Evolutionary conservation across 768 basidiomycete species (phyloP).

Genomic region (Boletales sp.): DNA sequence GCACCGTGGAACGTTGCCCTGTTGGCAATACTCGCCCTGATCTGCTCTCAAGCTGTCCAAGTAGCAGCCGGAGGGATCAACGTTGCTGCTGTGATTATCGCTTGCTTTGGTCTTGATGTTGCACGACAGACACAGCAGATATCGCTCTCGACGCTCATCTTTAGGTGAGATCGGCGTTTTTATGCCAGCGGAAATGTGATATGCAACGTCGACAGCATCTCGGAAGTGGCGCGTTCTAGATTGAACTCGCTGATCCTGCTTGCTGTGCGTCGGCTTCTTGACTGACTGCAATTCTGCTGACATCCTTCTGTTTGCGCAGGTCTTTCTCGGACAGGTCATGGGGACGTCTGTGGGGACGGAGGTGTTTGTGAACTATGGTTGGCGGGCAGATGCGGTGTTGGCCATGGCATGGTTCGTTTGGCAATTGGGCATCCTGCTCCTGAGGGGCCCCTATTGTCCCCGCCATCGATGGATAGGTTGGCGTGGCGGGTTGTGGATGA

Average conservation of each 20-base stretch:
- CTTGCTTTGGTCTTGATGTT: slow-evolving; percentile 63
- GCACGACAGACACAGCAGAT: slow-evolving; percentile 69
- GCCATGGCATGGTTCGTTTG: slow-evolving; percentile 55
- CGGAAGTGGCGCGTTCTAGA: slow-evolving; percentile 53
- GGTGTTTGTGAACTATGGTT: slow-evolving; percentile 65
- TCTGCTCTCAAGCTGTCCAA: slow-evolving; percentile 56
- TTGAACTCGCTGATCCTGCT: slow-evolving; percentile 72
- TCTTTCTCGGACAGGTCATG: slow-evolving; percentile 77
- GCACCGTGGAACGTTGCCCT: slow-evolving; percentile 74
- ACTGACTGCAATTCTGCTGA: neutral
- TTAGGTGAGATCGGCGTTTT: slow-evolving; percentile 28
- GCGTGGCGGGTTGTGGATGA: neutral
- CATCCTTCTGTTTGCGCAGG: slow-evolving; percentile 11
- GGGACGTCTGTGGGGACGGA: slow-evolving; percentile 73
- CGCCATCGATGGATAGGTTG: slow-evolving; percentile 52
- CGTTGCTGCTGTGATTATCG: slow-evolving; percentile 64
- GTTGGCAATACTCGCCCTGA: slow-evolving; percentile 41
- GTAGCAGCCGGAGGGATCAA: slow-evolving; percentile 62
- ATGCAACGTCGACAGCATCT: slow-evolving; percentile 16
- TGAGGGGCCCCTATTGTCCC: slow-evolving; percentile 57
- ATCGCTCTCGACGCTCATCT: slow-evolving; percentile 56
- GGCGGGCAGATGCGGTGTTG: slow-evolving; percentile 57
- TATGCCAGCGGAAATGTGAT: neutral
- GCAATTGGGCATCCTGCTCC: slow-evolving; percentile 51
- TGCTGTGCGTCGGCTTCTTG: slow-evolving; percentile 38